Evolutionary conservation across 2,329 filamentous ascomycete species (phyloP), one percentile per base, ranked within the genome.

Genomic region (Neopestalotiopsis clavispora): DNA sequence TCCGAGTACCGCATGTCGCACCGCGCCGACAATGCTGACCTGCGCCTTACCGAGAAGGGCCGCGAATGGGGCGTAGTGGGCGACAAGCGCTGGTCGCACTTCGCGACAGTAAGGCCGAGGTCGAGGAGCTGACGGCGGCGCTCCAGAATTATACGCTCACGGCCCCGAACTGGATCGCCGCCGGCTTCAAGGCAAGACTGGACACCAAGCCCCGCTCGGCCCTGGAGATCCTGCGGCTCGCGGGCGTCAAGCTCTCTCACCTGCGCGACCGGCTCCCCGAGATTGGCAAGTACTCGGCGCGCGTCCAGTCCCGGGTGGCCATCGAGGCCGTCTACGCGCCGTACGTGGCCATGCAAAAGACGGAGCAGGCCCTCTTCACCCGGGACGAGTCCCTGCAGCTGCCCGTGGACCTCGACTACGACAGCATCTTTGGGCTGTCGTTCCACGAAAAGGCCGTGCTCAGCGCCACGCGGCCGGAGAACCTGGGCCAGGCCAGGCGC

Each of bases 1-100:
- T 97, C 93, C 82, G 96, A 99, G 82, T 99, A 97, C 81, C 93
- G 96, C 71, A 95, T 99, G 87, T 94, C 92, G 58, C 90, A 94
- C 2, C 92, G 96, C 71, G 92, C 96, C 60, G 96, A 99, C 83
- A 99, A 99, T 77, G 96, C 96, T 45, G 96, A 99, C 80, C 80
- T 92, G 4, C 91, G 96, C 2, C 89, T 99, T 38, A 98, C 96
- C 0, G 85, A 87, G 38, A 91, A 91, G 78, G 96, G 94, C 10
- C 90, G 91, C 68, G 83, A 86, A 14, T 93, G 91, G 74, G 95
- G 95, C 64, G 88, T 96, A 20, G 90, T 99, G 2, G 85, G 89
- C n/a, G 91, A 97, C 75, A 81, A 81, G 70, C 91, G 96, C 62
- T 99, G 96, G 96, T 76, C 79, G 2, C 83, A 83, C 20, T 97